Conservation (phyloP, 2,329 filamentous ascomycete genomes). For the Aureobasidium sp. region DNA sequence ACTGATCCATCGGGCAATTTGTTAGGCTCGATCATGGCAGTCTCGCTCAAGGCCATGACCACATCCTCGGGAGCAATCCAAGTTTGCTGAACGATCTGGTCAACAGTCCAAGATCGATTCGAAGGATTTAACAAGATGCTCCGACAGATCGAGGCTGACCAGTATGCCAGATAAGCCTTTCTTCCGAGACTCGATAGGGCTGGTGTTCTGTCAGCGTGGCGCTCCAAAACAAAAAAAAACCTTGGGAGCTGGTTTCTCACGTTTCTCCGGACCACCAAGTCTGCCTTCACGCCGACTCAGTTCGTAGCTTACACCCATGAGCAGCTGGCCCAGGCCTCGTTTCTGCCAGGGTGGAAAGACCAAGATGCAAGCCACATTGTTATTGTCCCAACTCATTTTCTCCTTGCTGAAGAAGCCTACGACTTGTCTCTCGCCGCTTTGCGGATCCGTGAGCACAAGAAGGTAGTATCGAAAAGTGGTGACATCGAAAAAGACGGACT, state of each 20-base stretch:
- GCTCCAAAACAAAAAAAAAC: background rate
- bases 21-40: constrained; percentile 59
- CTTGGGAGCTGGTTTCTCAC: constrained; percentile 24
- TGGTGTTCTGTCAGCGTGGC: constrained; percentile 20
- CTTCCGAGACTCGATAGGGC: constrained; percentile 76
- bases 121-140: constrained; percentile 44
- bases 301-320: constrained; percentile 93
- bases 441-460: constrained; percentile 63
- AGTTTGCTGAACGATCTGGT: constrained; percentile 66
- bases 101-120: constrained; percentile 55
- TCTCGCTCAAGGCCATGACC: constrained; percentile 67
- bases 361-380: constrained; percentile 93
- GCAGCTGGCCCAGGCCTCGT: constrained; percentile 75
- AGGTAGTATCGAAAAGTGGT: constrained; percentile 91
- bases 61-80: constrained; percentile 85
- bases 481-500: constrained; percentile 97
- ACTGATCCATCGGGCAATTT: constrained; percentile 46
- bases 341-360: constrained; percentile 94
- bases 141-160: constrained; percentile 77
- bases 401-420: constrained; percentile 99
- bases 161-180: constrained; percentile 77
- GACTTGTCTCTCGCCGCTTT: constrained; percentile 46
- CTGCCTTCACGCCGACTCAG: constrained; percentile 76
- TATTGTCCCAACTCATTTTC: constrained; percentile 97
- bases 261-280: constrained; percentile 88